Evolutionary conservation across 768 basidiomycete species (phyloP), one percentile per base, ranked within the genome.

Genomic region (Lactifluus piperatus): DNA sequence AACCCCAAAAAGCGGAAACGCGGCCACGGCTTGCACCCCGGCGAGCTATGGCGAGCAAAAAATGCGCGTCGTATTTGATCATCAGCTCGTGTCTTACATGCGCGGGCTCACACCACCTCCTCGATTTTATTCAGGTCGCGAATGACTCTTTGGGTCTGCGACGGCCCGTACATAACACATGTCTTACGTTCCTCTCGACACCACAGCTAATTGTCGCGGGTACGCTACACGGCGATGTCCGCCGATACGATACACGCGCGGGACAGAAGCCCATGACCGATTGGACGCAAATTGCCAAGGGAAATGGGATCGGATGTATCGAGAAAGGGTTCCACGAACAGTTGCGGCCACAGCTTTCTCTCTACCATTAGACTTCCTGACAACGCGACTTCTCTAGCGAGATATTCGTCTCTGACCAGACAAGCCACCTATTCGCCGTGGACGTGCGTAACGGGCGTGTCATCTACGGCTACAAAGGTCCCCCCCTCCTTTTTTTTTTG

Each of bases 41-140:
- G 81, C 0, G 91, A 94, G 73, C 66, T 85, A 4, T 94, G 91
- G 91, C 76, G 91, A 56, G 90, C 90, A 10, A 87, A 85, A 70
- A 93, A 94, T 69, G 86, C 89, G 57, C 37, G 76, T 51, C 36
- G 14, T 32, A 2, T 18, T 44, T 5, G 1, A 13, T 14, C 34
- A 37, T 37, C 37, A n/a, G 7, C 13, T 37, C 37, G 37, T 18
- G 37, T 11, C 11, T 5, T 36, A 10, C 34, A 3, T 11, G 6
- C 34, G 34, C n/a, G 10, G 14, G 37, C 37, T 39, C 37, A 39
- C 37, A 39, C 16, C 16, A 36, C 16, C 16, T 18, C 37, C 7
- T 18, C 16, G 37, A 16, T 39, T 39, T 39, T 32, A 14, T 26
- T 10, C 46, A 88, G 86, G 70, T 86, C 5, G 78, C 83, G n/a